Percentiles rank a stretch among this genome's conserved stretches.
These are phyloP conservation scores for Suillus tomentosus DNA, from an alignment of 768 basidiomycete genomes.

Conservation along the genomic window DNA sequence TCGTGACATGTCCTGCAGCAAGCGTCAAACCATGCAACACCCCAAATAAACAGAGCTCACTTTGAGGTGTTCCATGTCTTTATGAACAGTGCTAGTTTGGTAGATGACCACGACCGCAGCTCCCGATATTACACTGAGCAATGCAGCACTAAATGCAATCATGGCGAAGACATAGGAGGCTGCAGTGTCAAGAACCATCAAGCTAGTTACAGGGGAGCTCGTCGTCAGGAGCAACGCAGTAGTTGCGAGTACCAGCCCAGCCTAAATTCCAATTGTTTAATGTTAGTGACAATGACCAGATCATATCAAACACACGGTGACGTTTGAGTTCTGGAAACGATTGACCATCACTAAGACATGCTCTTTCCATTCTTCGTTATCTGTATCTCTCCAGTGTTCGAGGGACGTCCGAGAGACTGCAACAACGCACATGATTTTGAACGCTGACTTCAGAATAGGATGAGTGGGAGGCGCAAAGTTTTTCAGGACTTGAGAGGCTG, in stretches of 20 bases:
- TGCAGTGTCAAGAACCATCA: neutral
- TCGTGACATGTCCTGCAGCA: neutral
- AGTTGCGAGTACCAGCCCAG: conserved; percentile 6
- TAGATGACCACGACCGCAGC: conserved; percentile 2
- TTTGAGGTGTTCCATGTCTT: neutral
- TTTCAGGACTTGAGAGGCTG: neutral
- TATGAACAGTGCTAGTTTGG: neutral
- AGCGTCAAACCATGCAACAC: neutral
- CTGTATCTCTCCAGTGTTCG: neutral
- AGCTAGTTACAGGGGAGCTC: neutral
- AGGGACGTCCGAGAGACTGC: neutral
- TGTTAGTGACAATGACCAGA: no score
- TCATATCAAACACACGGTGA: neutral
- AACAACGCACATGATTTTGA: neutral
- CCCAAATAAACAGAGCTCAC: neutral
- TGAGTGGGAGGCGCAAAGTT: no score
- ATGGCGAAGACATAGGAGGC: neutral
- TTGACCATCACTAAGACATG: neutral
- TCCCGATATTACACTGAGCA: conserved; percentile 7
- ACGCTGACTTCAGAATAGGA: neutral
- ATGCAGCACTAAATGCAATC: neutral
- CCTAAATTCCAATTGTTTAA: neutral
- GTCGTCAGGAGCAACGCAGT: neutral
- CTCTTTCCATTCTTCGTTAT: neutral
- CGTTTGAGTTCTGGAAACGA: neutral